Percentiles rank a stretch among this genome's conserved stretches.
phyloP scores from a whole-genome alignment of 2,329 filamentous ascomycete genomes.

The Trichoderma afroharzianum region DNA sequence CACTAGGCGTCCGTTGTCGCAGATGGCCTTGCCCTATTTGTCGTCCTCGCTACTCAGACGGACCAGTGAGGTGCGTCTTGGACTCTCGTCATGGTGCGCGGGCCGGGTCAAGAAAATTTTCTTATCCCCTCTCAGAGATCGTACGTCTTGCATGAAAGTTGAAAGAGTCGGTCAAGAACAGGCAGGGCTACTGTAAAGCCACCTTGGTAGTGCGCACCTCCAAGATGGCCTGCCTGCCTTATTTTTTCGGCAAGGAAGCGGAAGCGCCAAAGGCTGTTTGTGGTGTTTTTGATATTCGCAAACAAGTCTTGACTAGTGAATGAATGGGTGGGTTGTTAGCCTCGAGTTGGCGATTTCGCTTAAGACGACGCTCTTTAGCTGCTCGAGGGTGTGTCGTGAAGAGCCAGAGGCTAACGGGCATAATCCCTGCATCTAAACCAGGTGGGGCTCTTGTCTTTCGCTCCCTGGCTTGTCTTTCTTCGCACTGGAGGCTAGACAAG shows the following conservation, averaged over 20 bases:
- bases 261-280: background rate
- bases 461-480: background rate
- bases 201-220: constrained; percentile 5
- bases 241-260: constrained; percentile 7
- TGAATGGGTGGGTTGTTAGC: constrained; percentile 13
- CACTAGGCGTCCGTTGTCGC: constrained; percentile 6
- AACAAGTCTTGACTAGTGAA: background rate
- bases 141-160: constrained; percentile 12
- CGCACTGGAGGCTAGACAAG: background rate
- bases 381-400: constrained; percentile 9
- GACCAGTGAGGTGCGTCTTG: constrained; percentile 11
- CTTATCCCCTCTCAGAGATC: background rate
- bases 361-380: constrained; percentile 6
- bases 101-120: constrained; percentile 9
- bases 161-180: constrained; percentile 19
- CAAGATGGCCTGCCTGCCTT: background rate
- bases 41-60: constrained; percentile 7
- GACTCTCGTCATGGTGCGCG: constrained; percentile 11
- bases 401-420: background rate
- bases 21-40: background rate
- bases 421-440: background rate
- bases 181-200: background rate
- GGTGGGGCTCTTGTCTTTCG: background rate
- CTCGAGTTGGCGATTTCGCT: constrained; percentile 8
- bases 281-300: constrained; percentile 14